A percentile compares a stretch with the other conserved stretches of the same genome.
Evolutionary conservation across 495 filamentous ascomycete species (phyloP).

Genomic region (Halenospora varia): DNA sequence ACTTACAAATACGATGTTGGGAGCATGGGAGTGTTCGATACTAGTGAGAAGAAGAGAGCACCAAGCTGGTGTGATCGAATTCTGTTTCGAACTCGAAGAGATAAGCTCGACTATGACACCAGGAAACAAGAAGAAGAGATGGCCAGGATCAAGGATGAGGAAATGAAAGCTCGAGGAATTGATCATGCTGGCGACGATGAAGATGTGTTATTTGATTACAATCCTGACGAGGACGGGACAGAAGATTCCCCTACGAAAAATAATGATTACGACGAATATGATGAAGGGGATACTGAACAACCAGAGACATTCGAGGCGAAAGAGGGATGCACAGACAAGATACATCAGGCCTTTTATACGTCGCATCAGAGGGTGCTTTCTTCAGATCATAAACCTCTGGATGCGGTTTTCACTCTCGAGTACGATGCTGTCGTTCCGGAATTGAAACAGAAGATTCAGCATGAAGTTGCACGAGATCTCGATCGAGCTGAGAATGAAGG

Average conservation of each 20-base stretch:
- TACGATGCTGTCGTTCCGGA: slow-evolving; percentile 83
- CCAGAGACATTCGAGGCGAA: slow-evolving; percentile 42
- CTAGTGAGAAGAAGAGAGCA: slow-evolving; percentile 85
- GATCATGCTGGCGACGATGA: slow-evolving; percentile 75
- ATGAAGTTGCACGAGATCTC: slow-evolving; percentile 81
- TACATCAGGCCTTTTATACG: slow-evolving; percentile 69
- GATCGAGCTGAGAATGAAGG: slow-evolving; percentile 93
- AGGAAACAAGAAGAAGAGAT: slow-evolving; percentile 60
- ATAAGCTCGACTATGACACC: slow-evolving; percentile 66
- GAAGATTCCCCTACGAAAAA: slow-evolving; percentile 30
- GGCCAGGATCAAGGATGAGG: slow-evolving; percentile 68
- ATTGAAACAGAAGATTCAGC: slow-evolving; percentile 75
- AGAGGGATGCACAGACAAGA: slow-evolving; percentile 55
- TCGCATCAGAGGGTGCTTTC: slow-evolving; percentile 86
- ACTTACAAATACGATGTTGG: slow-evolving; percentile 97
- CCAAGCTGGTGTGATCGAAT: slow-evolving; percentile 99
- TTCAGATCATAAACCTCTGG: slow-evolving; percentile 93
- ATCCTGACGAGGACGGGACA: slow-evolving; percentile 70
- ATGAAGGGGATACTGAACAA: slow-evolving; percentile 45
- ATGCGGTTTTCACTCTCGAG: slow-evolving; percentile 71
- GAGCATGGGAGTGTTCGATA: slow-evolving; percentile 89
- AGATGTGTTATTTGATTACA: slow-evolving; percentile 83
- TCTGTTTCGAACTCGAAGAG: slow-evolving; percentile 71
- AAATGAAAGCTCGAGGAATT: slow-evolving; percentile 77
- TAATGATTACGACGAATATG: slow-evolving; percentile 56